Conservation (phyloP, 176 grass and related monocot genomes). For the Rhynchospora breviuscula region DNA sequence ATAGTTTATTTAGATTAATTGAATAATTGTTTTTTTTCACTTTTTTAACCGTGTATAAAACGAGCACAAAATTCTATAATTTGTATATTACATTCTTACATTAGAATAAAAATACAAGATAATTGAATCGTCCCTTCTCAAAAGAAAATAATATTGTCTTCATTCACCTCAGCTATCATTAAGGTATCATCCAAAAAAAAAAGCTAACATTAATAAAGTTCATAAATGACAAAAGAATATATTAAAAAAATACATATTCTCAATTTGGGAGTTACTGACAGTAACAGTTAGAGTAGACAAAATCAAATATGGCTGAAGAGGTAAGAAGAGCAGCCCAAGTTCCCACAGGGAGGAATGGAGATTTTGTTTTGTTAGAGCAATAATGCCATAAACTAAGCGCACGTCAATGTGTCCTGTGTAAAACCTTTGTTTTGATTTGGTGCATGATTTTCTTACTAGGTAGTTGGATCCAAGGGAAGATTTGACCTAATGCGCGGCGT, state of each 20-base stretch:
- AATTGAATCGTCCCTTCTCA: not conserved
- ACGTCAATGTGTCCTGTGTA: slow-evolving; percentile 4
- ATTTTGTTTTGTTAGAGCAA: slow-evolving; percentile 11
- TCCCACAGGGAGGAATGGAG: not conserved
- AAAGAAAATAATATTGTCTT: not conserved
- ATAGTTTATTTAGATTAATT: too few relatives aligned
- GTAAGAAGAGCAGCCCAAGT: not conserved
- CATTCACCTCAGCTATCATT: not conserved
- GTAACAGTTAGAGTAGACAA: not conserved
- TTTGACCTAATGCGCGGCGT: slow-evolving; percentile 17
- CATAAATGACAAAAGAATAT: not conserved
- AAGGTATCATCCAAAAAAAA: too few relatives aligned
- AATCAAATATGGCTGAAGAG: not conserved
- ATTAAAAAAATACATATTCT: not conserved
- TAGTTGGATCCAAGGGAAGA: slow-evolving; percentile 28
- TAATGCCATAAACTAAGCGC: not conserved
- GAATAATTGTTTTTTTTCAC: too few relatives aligned
- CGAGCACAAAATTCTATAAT: too few relatives aligned
- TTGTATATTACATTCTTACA: too few relatives aligned
- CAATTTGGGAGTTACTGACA: not conserved
- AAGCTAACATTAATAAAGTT: not conserved
- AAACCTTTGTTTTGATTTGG: slow-evolving; percentile 15
- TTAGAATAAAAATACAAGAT: too few relatives aligned
- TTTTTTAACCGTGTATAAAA: too few relatives aligned
- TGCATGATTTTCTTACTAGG: not conserved